Percentiles rank a stretch among this genome's conserved stretches.
These are phyloP conservation scores for Lentinula edodes DNA, from an alignment of 768 basidiomycete species.

Conservation along the genomic window DNA sequence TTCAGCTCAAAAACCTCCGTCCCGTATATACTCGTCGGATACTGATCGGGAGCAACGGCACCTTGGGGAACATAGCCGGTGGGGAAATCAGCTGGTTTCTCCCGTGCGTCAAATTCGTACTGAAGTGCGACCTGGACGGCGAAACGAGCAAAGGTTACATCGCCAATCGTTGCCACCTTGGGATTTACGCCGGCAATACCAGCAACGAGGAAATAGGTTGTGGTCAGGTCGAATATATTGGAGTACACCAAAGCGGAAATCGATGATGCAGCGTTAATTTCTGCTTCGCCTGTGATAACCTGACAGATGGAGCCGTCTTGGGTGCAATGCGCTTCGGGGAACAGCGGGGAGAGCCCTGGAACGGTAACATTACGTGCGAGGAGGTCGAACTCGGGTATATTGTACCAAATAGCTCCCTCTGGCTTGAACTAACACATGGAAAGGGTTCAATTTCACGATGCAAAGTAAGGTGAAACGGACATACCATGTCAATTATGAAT, in stretches of 20 bases:
- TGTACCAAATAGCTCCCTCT: conserved; percentile 15
- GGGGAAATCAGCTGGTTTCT: conserved; percentile 27
- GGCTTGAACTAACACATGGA: background rate
- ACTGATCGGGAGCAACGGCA: conserved; percentile 8
- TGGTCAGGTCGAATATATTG: conserved; percentile 23
- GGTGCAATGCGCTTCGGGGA: conserved; percentile 27
- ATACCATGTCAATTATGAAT: conserved; percentile 5
- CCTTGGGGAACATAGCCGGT: conserved; percentile 23
- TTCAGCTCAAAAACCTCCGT: conserved; percentile 32
- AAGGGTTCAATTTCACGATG: background rate
- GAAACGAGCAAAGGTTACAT: conserved; percentile 26
- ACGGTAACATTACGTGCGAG: conserved; percentile 25
- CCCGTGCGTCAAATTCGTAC: conserved; percentile 32
- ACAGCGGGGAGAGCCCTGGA: conserved; percentile 28
- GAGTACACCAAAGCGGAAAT: conserved; percentile 23
- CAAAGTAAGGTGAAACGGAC: background rate
- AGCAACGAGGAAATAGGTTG: conserved; percentile 29
- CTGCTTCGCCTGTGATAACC: conserved; percentile 25
- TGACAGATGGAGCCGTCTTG: conserved; percentile 24
- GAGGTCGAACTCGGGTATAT: conserved; percentile 18
- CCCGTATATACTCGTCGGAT: conserved; percentile 11
- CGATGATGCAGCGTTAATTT: conserved; percentile 32
- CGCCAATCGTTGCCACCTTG: conserved; percentile 22
- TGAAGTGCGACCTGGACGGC: conserved; percentile 25
- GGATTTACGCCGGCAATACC: conserved; percentile 32